Evolutionary conservation across 768 basidiomycete genomes (phyloP), one percentile per base, ranked within the genome.

Genomic region (Agaricus subrufescens): DNA sequence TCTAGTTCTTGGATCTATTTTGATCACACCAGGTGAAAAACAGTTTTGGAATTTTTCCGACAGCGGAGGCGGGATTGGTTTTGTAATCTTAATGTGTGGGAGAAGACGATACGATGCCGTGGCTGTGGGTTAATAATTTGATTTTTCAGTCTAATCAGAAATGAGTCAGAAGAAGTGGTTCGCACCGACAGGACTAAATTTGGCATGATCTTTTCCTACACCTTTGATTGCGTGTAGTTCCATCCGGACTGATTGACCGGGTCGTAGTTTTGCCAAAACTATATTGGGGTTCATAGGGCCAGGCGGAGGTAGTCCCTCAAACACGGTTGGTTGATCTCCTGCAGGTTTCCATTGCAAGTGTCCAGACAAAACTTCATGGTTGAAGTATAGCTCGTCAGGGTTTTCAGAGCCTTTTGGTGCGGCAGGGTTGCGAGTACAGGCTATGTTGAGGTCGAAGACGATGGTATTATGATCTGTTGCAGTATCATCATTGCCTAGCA

Each of bases 51-150:
- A 98, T 61, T 91, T 92, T 37, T 86, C 77, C 3, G 86, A 85
- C 31, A 84, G 82, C n/a, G 85, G 75, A 6, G 84, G 79, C 0
- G 93, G 89, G 30, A 98, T 87, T 0, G 89, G 88, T 59, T 85
- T 83, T 57, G 73, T 75, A 42, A 87, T 85, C 64, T 82, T 81
- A 67, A 99, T 89, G 61, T 89, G 78, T 0, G 97, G 97, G 30
- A 97, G 81, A 5, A 97, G 79, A 49, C 97, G 89, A 67, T 98
- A 99, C 0, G 94, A 91, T 2, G 97, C 96, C 6, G 95, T 98
- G 3, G 96, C 96, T 94, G 59, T 8, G 10, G 43, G 2, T 15
- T 19, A 27, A 48, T 19, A 19, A 19, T 19, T 19, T 19, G 15
- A 3, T 14, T 48, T 14, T 19, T 50, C 19, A 23, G 40, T 15